Evolutionary conservation across 495 filamentous ascomycete species (phyloP).

Genomic region (Pseudevernia furfuracea): DNA sequence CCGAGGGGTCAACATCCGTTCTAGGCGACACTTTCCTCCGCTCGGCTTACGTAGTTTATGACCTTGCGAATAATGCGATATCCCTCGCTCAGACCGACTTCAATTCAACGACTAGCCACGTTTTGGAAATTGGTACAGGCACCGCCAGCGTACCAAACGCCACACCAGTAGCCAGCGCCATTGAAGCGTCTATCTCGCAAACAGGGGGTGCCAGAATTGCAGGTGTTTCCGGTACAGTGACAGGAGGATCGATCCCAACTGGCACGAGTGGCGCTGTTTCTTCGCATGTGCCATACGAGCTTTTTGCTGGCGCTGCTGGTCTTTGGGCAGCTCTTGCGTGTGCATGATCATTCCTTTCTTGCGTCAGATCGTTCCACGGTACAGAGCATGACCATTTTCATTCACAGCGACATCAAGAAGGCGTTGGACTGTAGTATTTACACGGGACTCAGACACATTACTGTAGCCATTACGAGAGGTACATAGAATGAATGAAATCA

Average conservation of each 20-base stretch:
- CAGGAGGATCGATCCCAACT: constrained; percentile 9
- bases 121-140: constrained; percentile 68
- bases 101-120: constrained; percentile 55
- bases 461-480: background rate
- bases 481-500: constrained; percentile 10
- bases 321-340: constrained; percentile 8
- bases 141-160: constrained; percentile 60
- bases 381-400: constrained; percentile 3
- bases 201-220: constrained; percentile 30
- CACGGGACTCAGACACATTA: background rate
- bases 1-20: constrained; percentile 52
- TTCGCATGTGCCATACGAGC: constrained; percentile 1
- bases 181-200: constrained; percentile 36
- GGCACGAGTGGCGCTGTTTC: constrained; percentile 4
- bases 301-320: constrained; percentile 5
- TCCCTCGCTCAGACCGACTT: constrained; percentile 80
- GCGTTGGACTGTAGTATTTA: constrained; percentile 1
- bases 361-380: background rate
- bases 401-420: constrained; percentile 5
- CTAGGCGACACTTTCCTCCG: constrained; percentile 91
- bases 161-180: constrained; percentile 56
- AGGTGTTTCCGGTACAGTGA: constrained; percentile 7
- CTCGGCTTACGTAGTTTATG: constrained; percentile 87
- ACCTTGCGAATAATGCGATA: constrained; percentile 81
- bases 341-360: background rate